Evolutionary conservation across 2,329 filamentous ascomycete species (phyloP), one percentile per base, ranked within the genome.

Genomic region (Didymella lethalis): DNA sequence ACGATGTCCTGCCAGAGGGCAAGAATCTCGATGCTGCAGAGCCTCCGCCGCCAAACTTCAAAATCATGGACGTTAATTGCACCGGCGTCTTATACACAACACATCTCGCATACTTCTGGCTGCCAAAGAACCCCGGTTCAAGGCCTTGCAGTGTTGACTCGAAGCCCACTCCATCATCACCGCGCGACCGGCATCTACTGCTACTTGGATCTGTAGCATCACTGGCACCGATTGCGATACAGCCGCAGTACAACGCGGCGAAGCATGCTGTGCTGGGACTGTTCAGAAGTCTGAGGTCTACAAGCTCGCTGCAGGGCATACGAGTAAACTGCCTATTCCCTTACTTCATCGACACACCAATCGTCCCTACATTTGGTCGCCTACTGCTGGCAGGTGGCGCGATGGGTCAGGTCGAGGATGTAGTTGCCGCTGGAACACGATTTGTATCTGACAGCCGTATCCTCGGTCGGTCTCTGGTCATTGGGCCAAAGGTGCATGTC

Each of bases 241-340:
- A 79, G 48, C 73, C 78, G 7, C 82, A 86, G 56, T 91, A 91
- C 73, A 81, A 81, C 25, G 80, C 84, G 31, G 82, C 85, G 44
- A 91, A 91, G 72, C 88, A 91, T 75, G 88, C 82, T 20, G 83
- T 91, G 0, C 79, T 88, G 11, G 89, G 88, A 0, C 77, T 90
- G 32, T 90, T 88, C 73, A 82, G 88, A 43, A 80, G 81, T 6
- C 76, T 91, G 45, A 81, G 88, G 16, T 72, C 78, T 4, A 83
- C 77, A 7, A 78, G 82, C 2, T 80, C 81, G 53, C 64, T 75
- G 7, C 75, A 81, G 41, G 84, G 85, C 25, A 77, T 90, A 41
- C 82, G 89, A 44, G 78, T 89, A 59, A 91, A 90, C 69, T 80
- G 90, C 68, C 72, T 91, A n/a, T 84, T 83, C 57, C 88, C 88